These are phyloP conservation scores for Fragaria ananassa DNA, from an alignment of 306 rosid genomes.

Conservation along the genomic window DNA sequence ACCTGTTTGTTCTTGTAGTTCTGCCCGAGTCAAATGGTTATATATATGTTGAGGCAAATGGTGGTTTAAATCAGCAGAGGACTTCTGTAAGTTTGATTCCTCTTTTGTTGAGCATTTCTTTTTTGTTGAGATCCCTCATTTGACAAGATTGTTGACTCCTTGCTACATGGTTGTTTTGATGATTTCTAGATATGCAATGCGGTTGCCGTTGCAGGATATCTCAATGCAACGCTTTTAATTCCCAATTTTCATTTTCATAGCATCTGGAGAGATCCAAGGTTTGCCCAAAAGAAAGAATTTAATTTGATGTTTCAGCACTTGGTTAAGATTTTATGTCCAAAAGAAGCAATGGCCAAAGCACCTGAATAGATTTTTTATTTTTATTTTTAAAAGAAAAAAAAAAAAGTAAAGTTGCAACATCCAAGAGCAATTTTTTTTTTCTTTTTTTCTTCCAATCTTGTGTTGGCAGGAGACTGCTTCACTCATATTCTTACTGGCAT, in stretches of 20 bases:
- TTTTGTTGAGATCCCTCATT: constrained; percentile 21
- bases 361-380: not conserved
- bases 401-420: not conserved
- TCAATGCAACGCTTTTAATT: constrained; percentile 91
- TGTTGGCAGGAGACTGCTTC: not conserved
- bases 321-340: not conserved
- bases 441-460: not conserved
- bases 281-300: constrained; percentile 9
- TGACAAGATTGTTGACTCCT: constrained; percentile 24
- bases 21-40: constrained; percentile 88
- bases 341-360: not conserved
- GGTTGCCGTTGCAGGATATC: constrained; percentile 96
- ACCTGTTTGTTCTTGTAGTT: constrained; percentile 37
- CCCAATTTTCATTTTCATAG: constrained; percentile 97
- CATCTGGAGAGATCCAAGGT: constrained; percentile 99
- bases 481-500: not conserved
- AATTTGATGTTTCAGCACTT: not conserved
- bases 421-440: not conserved
- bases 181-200: constrained; percentile 86
- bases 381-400: not conserved
- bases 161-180: constrained; percentile 29
- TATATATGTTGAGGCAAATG: constrained; percentile 93
- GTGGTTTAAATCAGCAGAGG: constrained; percentile 96
- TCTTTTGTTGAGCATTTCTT: constrained; percentile 9
- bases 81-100: constrained; percentile 69